phyloP scores from a whole-genome alignment of 1,284 basidiomycete genomes.

The Mycosarcoma maydis region DNA sequence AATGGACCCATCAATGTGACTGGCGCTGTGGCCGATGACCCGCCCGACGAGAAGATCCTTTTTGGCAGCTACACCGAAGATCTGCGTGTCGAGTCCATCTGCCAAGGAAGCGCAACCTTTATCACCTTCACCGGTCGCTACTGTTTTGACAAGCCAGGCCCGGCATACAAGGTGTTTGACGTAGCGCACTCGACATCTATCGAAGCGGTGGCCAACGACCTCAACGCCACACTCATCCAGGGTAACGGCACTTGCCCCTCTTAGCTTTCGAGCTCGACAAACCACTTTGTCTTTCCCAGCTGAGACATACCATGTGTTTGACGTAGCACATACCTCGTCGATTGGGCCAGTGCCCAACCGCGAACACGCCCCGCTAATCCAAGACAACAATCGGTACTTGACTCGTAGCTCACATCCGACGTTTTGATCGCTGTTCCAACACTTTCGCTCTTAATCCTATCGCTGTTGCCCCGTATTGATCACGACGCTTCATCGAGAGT shows the following conservation, averaged over 20 bases:
- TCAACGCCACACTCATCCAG: constrained; percentile 20
- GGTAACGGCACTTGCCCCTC: constrained; percentile 30
- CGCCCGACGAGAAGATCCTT: constrained; percentile 19
- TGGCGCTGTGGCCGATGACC: constrained; percentile 26
- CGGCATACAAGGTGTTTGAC: constrained; percentile 33
- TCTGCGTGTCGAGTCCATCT: constrained; percentile 29
- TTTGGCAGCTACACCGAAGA: constrained; percentile 36
- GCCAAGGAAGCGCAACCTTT: constrained; percentile 19
- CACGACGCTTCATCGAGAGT: too few relatives aligned
- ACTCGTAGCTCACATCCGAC: too few relatives aligned
- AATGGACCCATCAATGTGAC: constrained; percentile 34
- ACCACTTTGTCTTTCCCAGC: too few relatives aligned
- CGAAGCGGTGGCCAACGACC: constrained; percentile 20
- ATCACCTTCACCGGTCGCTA: constrained; percentile 29
- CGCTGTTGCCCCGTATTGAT: too few relatives aligned
- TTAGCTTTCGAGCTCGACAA: too few relatives aligned
- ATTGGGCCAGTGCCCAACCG: too few relatives aligned
- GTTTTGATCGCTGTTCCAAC: too few relatives aligned
- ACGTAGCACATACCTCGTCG: too few relatives aligned
- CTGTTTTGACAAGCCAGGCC: constrained; percentile 33
- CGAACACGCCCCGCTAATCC: too few relatives aligned
- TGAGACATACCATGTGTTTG: too few relatives aligned
- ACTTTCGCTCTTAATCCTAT: too few relatives aligned
- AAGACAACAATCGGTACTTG: too few relatives aligned
- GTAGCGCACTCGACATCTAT: constrained; percentile 20